These are phyloP conservation scores for Penicillium maclennaniae DNA, from an alignment of 495 filamentous ascomycete species.

Conservation along the genomic window DNA sequence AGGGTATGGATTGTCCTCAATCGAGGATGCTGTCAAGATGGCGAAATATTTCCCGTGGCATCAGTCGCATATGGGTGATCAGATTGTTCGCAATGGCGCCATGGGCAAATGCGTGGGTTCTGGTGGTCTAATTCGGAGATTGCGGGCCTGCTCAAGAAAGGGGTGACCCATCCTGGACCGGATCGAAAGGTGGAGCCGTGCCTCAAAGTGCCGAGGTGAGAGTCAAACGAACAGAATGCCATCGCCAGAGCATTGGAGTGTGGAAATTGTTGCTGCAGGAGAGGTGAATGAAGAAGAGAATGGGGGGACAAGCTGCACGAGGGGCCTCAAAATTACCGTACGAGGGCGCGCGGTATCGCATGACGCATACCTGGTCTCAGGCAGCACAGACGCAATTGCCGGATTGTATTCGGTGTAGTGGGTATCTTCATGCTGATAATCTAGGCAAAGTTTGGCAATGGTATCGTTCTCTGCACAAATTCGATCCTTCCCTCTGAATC, in stretches of 20 bases:
- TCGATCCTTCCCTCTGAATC: slow-evolving; percentile 7
- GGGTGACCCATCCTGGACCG: neutral
- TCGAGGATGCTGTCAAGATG: too few relatives aligned
- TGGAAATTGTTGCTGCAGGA: neutral
- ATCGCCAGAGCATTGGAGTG: neutral
- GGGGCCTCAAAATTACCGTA: slow-evolving; percentile 2
- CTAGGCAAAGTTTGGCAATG: slow-evolving; percentile 1
- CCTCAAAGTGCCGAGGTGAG: neutral
- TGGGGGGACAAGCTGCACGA: neutral
- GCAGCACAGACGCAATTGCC: neutral
- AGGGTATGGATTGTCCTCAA: neutral
- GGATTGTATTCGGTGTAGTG: neutral
- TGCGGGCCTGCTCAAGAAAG: neutral
- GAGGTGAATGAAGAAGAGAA: slow-evolving; percentile 1
- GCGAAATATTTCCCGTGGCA: too few relatives aligned
- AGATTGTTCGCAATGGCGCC: slow-evolving; percentile 3
- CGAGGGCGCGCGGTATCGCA: neutral
- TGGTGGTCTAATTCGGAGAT: slow-evolving; percentile 6
- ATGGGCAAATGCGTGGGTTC: slow-evolving; percentile 1
- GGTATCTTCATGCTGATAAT: neutral
- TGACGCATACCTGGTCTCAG: neutral
- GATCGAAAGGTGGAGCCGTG: slow-evolving; percentile 8
- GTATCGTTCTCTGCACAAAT: slow-evolving; percentile 5
- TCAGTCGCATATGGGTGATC: neutral
- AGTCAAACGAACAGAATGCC: neutral